Conservation (phyloP, 352 stramenopile species). For the Globisporangium polare region DNA sequence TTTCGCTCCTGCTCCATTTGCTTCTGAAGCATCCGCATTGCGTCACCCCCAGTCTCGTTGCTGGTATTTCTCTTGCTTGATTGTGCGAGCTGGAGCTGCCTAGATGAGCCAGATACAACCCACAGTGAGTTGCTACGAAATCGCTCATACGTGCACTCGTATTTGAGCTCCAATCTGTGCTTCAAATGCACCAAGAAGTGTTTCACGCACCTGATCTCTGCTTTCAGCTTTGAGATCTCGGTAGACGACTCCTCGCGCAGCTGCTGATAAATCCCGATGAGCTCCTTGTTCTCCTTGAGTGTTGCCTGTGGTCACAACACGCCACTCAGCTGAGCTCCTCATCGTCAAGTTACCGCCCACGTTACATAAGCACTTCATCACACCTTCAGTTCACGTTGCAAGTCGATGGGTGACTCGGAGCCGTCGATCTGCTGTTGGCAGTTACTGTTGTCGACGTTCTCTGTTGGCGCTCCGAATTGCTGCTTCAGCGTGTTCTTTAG, state of each 20-base stretch:
- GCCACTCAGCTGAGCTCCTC: background rate
- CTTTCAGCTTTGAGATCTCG: constrained; percentile 42
- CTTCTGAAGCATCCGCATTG: constrained; percentile 6
- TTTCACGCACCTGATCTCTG: constrained; percentile 51
- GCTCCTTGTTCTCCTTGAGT: constrained; percentile 69
- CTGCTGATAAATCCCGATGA: constrained; percentile 71
- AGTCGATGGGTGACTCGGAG: constrained; percentile 25
- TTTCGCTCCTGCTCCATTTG: constrained; percentile 31
- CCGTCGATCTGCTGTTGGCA: background rate
- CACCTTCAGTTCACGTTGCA: constrained; percentile 49
- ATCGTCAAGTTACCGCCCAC: too few species aligned
- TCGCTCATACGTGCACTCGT: too few species aligned
- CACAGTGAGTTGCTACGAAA: too few species aligned
- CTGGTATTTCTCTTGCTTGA: background rate
- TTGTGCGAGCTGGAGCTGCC: constrained; percentile 6
- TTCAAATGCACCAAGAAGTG: background rate
- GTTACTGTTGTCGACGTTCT: constrained; percentile 17
- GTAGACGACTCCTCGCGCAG: constrained; percentile 47
- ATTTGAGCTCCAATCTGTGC: too few species aligned
- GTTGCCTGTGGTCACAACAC: constrained; percentile 29
- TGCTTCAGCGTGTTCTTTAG: constrained; percentile 63
- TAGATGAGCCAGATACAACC: background rate
- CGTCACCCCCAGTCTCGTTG: constrained; percentile 2
- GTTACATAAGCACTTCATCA: background rate
- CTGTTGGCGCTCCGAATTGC: constrained; percentile 30